Evolutionary conservation across 805 yeast genomes (phyloP).

Genomic region (Cyberlindnera subsufficiens): DNA sequence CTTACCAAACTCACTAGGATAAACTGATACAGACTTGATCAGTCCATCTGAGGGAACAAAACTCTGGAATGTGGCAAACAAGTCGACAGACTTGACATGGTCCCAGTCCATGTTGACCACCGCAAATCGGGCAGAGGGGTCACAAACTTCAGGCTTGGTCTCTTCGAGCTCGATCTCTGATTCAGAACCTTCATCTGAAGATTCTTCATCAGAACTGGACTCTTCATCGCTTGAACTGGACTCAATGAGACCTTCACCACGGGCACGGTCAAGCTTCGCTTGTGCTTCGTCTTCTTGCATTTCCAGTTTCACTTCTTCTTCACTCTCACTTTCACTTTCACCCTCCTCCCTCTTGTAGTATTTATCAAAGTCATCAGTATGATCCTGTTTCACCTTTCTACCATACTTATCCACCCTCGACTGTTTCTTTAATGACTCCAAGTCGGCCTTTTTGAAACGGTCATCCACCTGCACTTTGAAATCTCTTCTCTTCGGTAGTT

Average conservation of each 20-base stretch:
- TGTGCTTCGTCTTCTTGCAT: slow-evolving; percentile 18
- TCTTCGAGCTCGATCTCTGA: slow-evolving; percentile 53
- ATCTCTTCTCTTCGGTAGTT: slow-evolving; percentile 61
- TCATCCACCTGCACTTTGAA: slow-evolving; percentile 76
- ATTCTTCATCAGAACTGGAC: slow-evolving; percentile 9
- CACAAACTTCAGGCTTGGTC: slow-evolving; percentile 74
- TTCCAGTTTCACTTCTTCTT: slow-evolving; percentile 12
- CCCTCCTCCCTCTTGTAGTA: slow-evolving; percentile 1
- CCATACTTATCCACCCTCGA: slow-evolving; percentile 85
- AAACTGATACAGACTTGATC: slow-evolving; percentile 64
- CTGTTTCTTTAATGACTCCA: slow-evolving; percentile 49
- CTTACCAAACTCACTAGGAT: slow-evolving; percentile 90
- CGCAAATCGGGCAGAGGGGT: slow-evolving; percentile 77
- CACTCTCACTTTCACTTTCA: background rate
- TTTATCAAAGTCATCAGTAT: slow-evolving; percentile 29
- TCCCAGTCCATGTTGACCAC: slow-evolving; percentile 98
- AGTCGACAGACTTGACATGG: slow-evolving; percentile 77
- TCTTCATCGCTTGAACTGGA: slow-evolving; percentile 36
- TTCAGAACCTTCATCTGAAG: slow-evolving; percentile 34
- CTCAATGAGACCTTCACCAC: slow-evolving; percentile 53
- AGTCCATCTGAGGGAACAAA: slow-evolving; percentile 76
- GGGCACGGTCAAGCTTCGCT: slow-evolving; percentile 46
- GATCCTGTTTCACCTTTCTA: slow-evolving; percentile 49
- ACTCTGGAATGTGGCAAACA: slow-evolving; percentile 82
- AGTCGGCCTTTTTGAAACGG: slow-evolving; percentile 64